A percentile compares a stretch with the other conserved stretches of the same genome.
These are phyloP conservation scores for Phialemonium atrogriseum DNA, from an alignment of 2,329 filamentous ascomycete species.

Conservation along the genomic window DNA sequence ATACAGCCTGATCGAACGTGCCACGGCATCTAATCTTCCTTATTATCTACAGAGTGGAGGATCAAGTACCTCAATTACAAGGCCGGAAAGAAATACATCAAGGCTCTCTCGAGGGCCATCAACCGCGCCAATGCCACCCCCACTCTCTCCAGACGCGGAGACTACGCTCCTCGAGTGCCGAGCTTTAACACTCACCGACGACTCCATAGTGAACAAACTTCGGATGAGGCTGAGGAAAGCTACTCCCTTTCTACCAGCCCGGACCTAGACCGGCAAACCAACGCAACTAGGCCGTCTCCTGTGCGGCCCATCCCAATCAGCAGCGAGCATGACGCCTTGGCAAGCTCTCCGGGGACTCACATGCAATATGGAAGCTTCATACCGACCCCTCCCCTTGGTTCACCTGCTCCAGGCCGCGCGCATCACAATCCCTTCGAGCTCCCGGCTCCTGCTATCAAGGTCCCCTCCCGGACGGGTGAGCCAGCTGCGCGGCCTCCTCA, in stretches of 20 bases:
- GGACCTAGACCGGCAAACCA: constrained; percentile 4
- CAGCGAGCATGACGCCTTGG: constrained; percentile 33
- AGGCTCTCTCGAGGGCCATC: constrained; percentile 68
- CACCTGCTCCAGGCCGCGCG: too few species aligned
- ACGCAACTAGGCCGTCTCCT: constrained; percentile 11
- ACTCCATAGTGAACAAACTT: not conserved
- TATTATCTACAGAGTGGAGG: constrained; percentile 63
- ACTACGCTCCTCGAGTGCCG: constrained; percentile 21
- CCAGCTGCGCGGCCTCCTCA: constrained; percentile 9
- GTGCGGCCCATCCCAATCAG: constrained; percentile 13
- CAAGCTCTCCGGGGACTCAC: constrained; percentile 24
- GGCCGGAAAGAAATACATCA: constrained; percentile 89
- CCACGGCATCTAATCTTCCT: constrained; percentile 3
- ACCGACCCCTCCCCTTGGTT: constrained; percentile 22
- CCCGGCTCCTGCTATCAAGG: constrained; percentile 43
- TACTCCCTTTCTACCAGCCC: constrained; percentile 8
- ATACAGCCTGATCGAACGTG: not conserved
- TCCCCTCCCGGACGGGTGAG: constrained; percentile 23
- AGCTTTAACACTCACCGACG: constrained; percentile 7
- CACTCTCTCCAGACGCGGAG: constrained; percentile 20
- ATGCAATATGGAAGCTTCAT: constrained; percentile 47
- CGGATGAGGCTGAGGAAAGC: not conserved
- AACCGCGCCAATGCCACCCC: constrained; percentile 51
- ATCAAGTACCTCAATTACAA: constrained; percentile 95
- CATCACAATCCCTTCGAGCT: constrained; percentile 38